Base-by-base conservation (phyloP, 148 eudicot species). In the Vaccinium corymbosum region DNA sequence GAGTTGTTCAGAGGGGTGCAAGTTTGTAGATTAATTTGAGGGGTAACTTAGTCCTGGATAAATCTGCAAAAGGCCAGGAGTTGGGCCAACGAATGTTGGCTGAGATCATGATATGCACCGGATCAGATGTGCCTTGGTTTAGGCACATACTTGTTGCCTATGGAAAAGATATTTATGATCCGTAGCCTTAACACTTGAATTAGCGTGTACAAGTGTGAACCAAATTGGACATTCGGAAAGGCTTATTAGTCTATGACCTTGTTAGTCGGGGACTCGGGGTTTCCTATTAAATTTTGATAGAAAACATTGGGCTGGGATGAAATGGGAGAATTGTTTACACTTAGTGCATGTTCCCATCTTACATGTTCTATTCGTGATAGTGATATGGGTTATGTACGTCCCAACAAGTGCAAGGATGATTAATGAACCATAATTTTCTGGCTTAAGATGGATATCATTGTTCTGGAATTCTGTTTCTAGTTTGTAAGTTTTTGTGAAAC, bases 111-210 rank as follows among this genome's bases (percentile, higher is more conserved):
- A 38, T 66, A 66, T 22, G 72, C 35, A 25, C 72, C 38, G 1
- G 1, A 66, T 66, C 72, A 66, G 12, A 11, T 66, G 3, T 66
- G 72, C 72, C 9, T 66, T 10, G 72, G 72, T 66, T 66, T 22
- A 66, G 38, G 72, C 35, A 66, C 27, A 27, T 29, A 12, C 7
- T 22, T 27, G 71, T 68, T 25, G 73, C 38, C 38, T 68, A 27
- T 66, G 73, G 38, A 68, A 68, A 68, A 27, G 73, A 68, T 68
- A 68, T 68, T 68, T 68, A 68, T 27, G 73, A 27, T 68, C 19
- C 42, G 29, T 13, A 29, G 38, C 38, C 42, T 15, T 27, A 29
- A 68, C 73, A 29, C 73, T 29, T 27, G 42, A 27, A 4, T 29
- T 68, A 27, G 32, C 13, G 73, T 68, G 42, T 13, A 52, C 6